Evolutionary conservation across 2,329 filamentous ascomycete species (phyloP).

Genomic region (Penicillium frequentans): DNA sequence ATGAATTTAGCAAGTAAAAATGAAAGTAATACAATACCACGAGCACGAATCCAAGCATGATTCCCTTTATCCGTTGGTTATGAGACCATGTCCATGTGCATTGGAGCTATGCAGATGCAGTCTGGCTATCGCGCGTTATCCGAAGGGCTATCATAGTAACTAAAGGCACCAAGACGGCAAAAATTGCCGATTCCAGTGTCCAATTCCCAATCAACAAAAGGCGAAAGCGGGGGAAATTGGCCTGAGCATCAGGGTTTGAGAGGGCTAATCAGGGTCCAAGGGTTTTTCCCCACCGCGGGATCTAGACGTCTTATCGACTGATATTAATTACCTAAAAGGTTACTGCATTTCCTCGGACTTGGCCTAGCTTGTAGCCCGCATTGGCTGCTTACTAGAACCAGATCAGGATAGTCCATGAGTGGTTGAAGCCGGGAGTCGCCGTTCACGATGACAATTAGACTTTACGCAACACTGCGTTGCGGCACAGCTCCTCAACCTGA

Average conservation of each 20-base stretch:
- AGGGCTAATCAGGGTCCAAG: not conserved
- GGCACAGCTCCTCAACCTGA: not conserved
- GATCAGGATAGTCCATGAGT: constrained; percentile 4
- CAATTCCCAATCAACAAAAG: not conserved
- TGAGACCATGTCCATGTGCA: not conserved
- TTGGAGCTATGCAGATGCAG: not conserved
- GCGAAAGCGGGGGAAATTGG: not conserved
- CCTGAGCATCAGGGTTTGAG: not conserved
- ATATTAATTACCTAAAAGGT: constrained; percentile 19
- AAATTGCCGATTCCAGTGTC: not conserved
- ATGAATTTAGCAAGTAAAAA: not conserved
- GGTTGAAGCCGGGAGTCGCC: constrained; percentile 1
- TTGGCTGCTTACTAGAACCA: constrained; percentile 1
- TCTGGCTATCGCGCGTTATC: not conserved
- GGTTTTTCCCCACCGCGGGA: not conserved
- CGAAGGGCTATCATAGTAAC: not conserved
- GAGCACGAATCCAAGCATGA: not conserved
- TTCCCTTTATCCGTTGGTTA: not conserved
- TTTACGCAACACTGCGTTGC: not conserved
- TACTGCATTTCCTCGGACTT: constrained; percentile 13
- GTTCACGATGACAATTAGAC: constrained; percentile 3
- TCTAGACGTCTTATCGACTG: constrained; percentile 7
- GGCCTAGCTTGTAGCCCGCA: constrained; percentile 3
- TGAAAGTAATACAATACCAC: not conserved
- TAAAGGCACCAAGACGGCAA: not conserved